phyloP scores from a whole-genome alignment of 495 filamentous ascomycete genomes.

The Aspergillus saccharolyticus region DNA sequence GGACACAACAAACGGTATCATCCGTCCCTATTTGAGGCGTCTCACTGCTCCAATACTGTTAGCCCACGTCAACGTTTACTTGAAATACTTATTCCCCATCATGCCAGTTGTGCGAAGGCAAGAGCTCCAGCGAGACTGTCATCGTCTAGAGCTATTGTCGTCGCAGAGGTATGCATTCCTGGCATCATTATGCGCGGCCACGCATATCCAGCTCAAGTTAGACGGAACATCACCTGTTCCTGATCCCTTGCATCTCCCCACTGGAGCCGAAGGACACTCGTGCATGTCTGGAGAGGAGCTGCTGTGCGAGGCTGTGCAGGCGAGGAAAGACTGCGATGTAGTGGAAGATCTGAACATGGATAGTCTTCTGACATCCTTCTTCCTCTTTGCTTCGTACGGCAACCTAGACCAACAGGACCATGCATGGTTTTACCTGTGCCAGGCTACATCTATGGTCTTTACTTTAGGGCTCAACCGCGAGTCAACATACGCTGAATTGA shows the following conservation, averaged over 20 bases:
- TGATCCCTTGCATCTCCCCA: constrained; percentile 48
- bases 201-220: constrained; percentile 71
- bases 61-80: constrained; percentile 41
- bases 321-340: constrained; percentile 70
- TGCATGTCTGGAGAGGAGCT: constrained; percentile 46
- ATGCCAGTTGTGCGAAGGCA: constrained; percentile 75
- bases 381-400: constrained; percentile 71
- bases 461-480: constrained; percentile 57
- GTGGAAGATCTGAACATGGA: constrained; percentile 58
- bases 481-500: constrained; percentile 42
- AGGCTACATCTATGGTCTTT: constrained; percentile 55
- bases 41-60: constrained; percentile 35
- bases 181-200: constrained; percentile 73
- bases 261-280: constrained; percentile 44
- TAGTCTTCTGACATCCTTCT: constrained; percentile 71
- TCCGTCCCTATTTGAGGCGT: constrained; percentile 21
- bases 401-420: constrained; percentile 53
- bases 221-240: constrained; percentile 50
- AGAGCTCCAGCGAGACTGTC: constrained; percentile 58
- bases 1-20: constrained; percentile 21
- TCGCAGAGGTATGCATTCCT: constrained; percentile 74
- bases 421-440: constrained; percentile 61
- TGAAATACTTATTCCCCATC: constrained; percentile 68
- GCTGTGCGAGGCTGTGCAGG: constrained; percentile 69
- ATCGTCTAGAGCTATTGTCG: constrained; percentile 53